phyloP scores from a whole-genome alignment of 2,329 filamentous ascomycete genomes.

The Cladosporium velox region DNA sequence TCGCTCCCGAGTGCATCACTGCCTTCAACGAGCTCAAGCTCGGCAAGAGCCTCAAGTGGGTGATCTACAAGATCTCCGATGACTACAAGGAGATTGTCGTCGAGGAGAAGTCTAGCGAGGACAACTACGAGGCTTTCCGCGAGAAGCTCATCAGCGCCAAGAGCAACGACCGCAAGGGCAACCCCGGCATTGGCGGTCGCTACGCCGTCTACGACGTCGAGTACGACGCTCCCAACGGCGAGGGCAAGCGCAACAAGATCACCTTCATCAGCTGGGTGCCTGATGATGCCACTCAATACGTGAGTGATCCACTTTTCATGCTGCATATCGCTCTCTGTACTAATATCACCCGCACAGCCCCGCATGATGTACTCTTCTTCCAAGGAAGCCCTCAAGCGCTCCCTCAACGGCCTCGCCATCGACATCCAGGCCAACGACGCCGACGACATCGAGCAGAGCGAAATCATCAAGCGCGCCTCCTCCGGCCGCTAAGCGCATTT shows the following conservation, averaged over 20 bases:
- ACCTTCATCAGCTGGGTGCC: slow-evolving; percentile 79
- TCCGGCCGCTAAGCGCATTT: slow-evolving; percentile 18
- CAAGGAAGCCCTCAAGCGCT: slow-evolving; percentile 81
- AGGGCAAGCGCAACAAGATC: slow-evolving; percentile 75
- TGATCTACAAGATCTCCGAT: slow-evolving; percentile 85
- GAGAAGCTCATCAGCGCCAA: slow-evolving; percentile 74
- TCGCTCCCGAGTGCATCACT: slow-evolving; percentile 68
- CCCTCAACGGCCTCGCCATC: slow-evolving; percentile 41
- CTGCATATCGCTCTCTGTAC: background rate
- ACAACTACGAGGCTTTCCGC: slow-evolving; percentile 72
- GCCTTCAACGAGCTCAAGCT: slow-evolving; percentile 82
- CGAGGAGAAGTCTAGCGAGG: slow-evolving; percentile 68
- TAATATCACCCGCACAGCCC: slow-evolving; percentile 52
- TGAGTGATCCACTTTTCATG: slow-evolving; percentile 46
- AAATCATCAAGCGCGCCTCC: slow-evolving; percentile 56
- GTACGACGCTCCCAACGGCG: slow-evolving; percentile 70
- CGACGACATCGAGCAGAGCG: slow-evolving; percentile 78
- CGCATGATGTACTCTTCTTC: slow-evolving; percentile 92
- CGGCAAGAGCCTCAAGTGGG: slow-evolving; percentile 74
- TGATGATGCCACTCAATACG: slow-evolving; percentile 77
- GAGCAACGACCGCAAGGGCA: slow-evolving; percentile 67
- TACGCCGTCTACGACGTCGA: slow-evolving; percentile 86
- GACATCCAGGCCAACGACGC: slow-evolving; percentile 26
- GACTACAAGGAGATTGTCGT: slow-evolving; percentile 80
- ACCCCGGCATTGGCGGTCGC: slow-evolving; percentile 64